Evolutionary conservation across 257 asterid species (phyloP), one percentile per base, ranked within the genome.

Genomic region (Nicotiana tomentosiformis): DNA sequence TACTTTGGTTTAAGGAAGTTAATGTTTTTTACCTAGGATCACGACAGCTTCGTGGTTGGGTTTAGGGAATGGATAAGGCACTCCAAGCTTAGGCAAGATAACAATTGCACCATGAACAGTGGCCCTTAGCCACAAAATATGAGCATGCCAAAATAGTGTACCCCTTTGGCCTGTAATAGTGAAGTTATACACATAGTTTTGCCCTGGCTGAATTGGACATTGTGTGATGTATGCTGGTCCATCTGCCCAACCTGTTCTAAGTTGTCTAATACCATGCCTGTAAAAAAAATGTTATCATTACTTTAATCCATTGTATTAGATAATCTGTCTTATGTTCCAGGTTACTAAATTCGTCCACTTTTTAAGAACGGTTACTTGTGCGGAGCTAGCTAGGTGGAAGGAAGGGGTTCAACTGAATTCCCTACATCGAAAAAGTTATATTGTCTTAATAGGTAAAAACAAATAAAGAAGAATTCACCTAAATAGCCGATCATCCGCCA

Each of bases 151-250:
- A 26, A 87, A 66, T 5, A 95, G 92, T 8, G 99, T 95, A 62
- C 99, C 99, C 80, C 99, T 87, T 89, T 96, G 99, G 14, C 99
- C 98, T 0, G 95, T 93, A 30, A 94, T 53, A 1, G 98, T 96
- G 83, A 94, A 96, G 55, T 94, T 94, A 91, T 94, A 96, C 30
- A 93, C 87, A 16, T 84, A 94, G 84, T 87, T 92, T 16, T 91
- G 95, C 0, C 98, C 98, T 18, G 98, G 92, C 66, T 80, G 95
- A 68, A 96, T 93, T 2, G 99, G 99, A 83, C 99, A 96, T 77
- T 96, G 99, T 0, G 99, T 92, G 69, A 96, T 94, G 46, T 95
- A 95, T 0, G 99, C 99, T 0, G 99, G 99, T 16, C 99, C 99
- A 30, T 95, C 99, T 1, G 99, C 89, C 99, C 99, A 96, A 6